Evolutionary conservation across 1,284 basidiomycete species (phyloP), one percentile per base, ranked within the genome.

Genomic region (Leccinum pallidistipes): DNA sequence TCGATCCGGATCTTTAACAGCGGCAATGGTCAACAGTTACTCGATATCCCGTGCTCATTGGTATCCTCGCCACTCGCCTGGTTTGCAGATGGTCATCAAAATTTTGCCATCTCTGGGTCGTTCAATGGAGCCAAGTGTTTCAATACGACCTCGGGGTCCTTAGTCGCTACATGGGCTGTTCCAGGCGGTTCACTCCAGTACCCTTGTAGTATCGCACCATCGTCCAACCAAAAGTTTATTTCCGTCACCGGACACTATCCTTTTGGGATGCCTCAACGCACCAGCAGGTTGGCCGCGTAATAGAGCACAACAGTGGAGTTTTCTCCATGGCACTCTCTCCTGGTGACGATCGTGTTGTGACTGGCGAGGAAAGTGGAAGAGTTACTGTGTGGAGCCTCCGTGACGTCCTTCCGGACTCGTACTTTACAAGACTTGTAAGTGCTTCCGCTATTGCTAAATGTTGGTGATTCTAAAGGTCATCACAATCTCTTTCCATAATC

Each of bases 201-300:
- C 18, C 18, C 45, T 18, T 64, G n/a, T n/a, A n/a, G 53, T 11
- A 18, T 64, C 12, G 32, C 9, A 0, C 14, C 63, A n/a, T 16
- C 58, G 2, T 14, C 2, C 38, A 53, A 54, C 8, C 49, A 56
- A 34, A 58, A 32, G 2, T 63, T 65, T 12, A 10, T 40, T 3
- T 60, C 27, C 3, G 10, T 43, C 8, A 6, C 5, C 2, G 10
- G 3, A 3, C 24, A 27, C 1, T 65, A 1, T 59, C 60, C 5
- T 62, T 65, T 49, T 65, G 64, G 64, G 64, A 64, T 31, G 8
- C 38, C n/a, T 59, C 61, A 3, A 53, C 57, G 0, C 27, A 53
- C 2, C 5, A 0, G 11, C 62, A 64, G 31, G 18, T 63, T 16
- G 40, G 54, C 0, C 10, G 10, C 2, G 18, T 27, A 3, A 65